Conservation (phyloP, 371 early-diverging fungal species). For the Mucor piriformis region DNA sequence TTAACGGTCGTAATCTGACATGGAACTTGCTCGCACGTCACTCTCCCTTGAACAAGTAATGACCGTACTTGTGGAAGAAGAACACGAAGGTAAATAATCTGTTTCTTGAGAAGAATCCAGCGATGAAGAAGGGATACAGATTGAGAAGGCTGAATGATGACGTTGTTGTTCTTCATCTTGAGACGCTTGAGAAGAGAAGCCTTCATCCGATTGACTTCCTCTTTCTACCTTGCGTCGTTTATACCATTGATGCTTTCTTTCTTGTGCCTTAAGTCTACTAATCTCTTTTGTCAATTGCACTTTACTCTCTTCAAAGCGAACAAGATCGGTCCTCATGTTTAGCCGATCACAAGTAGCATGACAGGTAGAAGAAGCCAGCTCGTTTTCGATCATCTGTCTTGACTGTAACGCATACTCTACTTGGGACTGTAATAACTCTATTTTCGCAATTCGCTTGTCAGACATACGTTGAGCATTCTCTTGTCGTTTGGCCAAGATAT, state of each 20-base stretch:
- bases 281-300: conserved; percentile 41
- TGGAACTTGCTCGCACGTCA: conserved; percentile 31
- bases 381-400: conserved; percentile 20
- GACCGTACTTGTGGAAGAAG: neutral
- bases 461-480: conserved; percentile 54
- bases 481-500: conserved; percentile 31
- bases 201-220: conserved; percentile 20
- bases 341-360: conserved; percentile 21
- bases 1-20: conserved; percentile 5
- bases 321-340: conserved; percentile 23
- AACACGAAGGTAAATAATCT: conserved; percentile 4
- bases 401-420: conserved; percentile 36
- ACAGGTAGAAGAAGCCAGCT: conserved; percentile 25
- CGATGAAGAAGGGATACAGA: neutral
- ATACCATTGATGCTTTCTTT: conserved; percentile 70
- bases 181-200: conserved; percentile 12
- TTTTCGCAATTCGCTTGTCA: conserved; percentile 37
- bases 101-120: neutral
- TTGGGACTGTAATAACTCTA: conserved; percentile 39
- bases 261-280: conserved; percentile 57
- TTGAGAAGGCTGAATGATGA: neutral
- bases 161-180: conserved; percentile 2
- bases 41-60: conserved; percentile 26
- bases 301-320: conserved; percentile 20
- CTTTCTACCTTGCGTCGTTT: conserved; percentile 51